A percentile compares a stretch with the other conserved stretches of the same genome.
Evolutionary conservation across 805 yeast genomes (phyloP).

Genomic region (Saccharomyces jurei): DNA sequence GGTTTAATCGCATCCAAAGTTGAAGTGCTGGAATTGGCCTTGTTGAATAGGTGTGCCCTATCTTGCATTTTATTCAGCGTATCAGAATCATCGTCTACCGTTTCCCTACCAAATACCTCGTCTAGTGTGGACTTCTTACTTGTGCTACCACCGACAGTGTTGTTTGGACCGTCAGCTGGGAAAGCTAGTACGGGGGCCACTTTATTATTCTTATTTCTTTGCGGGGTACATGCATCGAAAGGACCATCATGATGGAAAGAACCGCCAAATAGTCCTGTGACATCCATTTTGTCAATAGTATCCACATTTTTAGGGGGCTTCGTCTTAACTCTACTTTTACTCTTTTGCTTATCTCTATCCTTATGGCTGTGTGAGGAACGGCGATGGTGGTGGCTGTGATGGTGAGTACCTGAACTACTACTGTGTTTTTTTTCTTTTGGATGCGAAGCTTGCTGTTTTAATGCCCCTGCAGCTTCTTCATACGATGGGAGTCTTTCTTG

Average conservation of each 20-base stretch:
- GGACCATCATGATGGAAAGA: slow-evolving; percentile 99
- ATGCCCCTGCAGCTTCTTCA: slow-evolving; percentile 33
- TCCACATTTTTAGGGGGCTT: slow-evolving; percentile 66
- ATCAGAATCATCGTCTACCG: slow-evolving; percentile 44
- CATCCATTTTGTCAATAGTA: slow-evolving; percentile 91
- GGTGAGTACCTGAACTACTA: background rate
- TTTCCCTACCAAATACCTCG: slow-evolving; percentile 63
- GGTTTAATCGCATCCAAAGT: slow-evolving; percentile 40
- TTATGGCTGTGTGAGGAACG: slow-evolving; percentile 7
- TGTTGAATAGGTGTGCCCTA: background rate
- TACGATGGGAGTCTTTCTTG: slow-evolving; percentile 14
- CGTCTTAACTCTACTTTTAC: slow-evolving; percentile 35
- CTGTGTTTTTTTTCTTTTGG: slow-evolving; percentile 9
- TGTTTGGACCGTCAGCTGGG: slow-evolving; percentile 90
- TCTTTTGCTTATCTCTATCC: slow-evolving; percentile 17
- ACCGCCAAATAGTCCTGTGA: slow-evolving; percentile 88
- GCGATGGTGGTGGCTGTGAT: slow-evolving; percentile 3
- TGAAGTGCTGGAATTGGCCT: slow-evolving; percentile 9
- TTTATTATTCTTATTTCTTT: slow-evolving; percentile 67
- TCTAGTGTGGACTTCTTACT: slow-evolving; percentile 59
- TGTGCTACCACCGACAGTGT: slow-evolving; percentile 41
- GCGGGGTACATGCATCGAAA: slow-evolving; percentile 96
- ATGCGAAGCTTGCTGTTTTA: slow-evolving; percentile 4
- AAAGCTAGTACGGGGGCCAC: slow-evolving; percentile 93
- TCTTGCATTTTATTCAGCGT: slow-evolving; percentile 1